phyloP scores from a whole-genome alignment of 73 alveolate species.

The Symbiodinium natans region DNA sequence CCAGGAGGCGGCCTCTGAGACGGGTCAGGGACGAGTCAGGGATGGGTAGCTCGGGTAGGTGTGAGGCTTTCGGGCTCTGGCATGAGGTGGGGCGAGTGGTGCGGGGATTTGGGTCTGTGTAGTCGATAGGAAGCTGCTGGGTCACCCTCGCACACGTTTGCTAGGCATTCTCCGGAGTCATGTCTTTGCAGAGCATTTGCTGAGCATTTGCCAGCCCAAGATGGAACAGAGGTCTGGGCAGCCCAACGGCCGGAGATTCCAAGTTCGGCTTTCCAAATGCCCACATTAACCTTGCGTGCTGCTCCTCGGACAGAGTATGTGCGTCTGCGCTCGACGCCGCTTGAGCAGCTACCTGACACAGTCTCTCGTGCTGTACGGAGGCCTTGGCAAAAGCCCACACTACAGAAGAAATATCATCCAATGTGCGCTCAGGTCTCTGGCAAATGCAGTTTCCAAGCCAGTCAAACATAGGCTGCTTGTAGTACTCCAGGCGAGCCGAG shows the following conservation, averaged over 20 bases:
- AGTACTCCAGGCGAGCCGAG: conserved; percentile 34
- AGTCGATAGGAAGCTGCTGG: too few species aligned
- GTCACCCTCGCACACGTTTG: too few species aligned
- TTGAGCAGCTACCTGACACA: not conserved
- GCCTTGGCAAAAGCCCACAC: conserved; percentile 68
- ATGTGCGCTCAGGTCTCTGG: conserved; percentile 59
- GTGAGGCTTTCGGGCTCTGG: too few species aligned
- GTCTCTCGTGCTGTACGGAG: conserved; percentile 37
- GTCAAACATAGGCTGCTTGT: conserved; percentile 54
- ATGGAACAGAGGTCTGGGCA: conserved; percentile 7
- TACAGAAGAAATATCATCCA: conserved; percentile 34
- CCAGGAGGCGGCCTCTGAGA: not conserved
- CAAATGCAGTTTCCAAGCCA: conserved; percentile 68
- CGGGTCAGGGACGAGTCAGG: not conserved
- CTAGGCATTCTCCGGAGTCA: not conserved
- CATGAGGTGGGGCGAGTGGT: too few species aligned
- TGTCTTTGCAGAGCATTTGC: not conserved
- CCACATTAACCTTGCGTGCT: conserved; percentile 44
- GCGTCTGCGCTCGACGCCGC: not conserved
- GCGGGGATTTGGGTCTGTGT: too few species aligned
- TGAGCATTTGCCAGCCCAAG: conserved; percentile 3
- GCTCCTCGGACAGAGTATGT: not conserved
- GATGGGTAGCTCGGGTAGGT: too few species aligned
- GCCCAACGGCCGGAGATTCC: conserved; percentile 12
- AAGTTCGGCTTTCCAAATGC: conserved; percentile 65